Percentiles rank a stretch among this genome's conserved stretches.
Evolutionary conservation across 2,329 filamentous ascomycete genomes (phyloP).

Genomic region (Ilyonectria sp.): DNA sequence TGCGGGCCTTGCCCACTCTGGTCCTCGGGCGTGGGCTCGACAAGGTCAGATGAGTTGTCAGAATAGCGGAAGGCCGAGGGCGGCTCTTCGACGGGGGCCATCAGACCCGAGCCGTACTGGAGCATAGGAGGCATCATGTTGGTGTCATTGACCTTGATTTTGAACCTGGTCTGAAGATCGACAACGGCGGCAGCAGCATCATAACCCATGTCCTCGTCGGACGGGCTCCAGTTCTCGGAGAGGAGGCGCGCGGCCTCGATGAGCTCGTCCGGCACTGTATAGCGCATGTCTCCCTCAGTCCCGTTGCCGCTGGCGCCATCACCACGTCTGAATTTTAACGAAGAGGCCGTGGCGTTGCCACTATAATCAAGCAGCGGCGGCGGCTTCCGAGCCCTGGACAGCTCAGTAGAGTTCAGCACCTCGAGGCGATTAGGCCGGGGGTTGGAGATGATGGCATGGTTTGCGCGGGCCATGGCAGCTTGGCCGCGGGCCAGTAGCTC

Average conservation of each 20-base stretch:
- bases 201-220: conserved; percentile 18
- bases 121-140: conserved; percentile 33
- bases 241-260: conserved; percentile 26
- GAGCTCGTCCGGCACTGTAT: conserved; percentile 25
- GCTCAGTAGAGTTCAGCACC: conserved; percentile 25
- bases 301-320: neutral
- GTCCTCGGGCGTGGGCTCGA: conserved; percentile 12
- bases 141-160: conserved; percentile 16
- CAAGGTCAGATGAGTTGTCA: conserved; percentile 13
- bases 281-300: conserved; percentile 1
- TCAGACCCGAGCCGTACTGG: conserved; percentile 22
- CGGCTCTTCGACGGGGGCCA: conserved; percentile 20
- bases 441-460: conserved; percentile 23
- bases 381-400: conserved; percentile 18
- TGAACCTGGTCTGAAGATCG: neutral
- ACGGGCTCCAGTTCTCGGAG: conserved; percentile 21
- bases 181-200: conserved; percentile 4
- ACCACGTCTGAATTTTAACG: neutral
- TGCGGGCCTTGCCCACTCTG: conserved; percentile 8
- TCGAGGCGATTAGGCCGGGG: conserved; percentile 23
- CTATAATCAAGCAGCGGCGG: conserved; percentile 23
- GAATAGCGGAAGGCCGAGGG: conserved; percentile 28
- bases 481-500: conserved; percentile 18
- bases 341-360: neutral
- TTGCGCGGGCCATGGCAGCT: conserved; percentile 25